Conservation (phyloP, 768 basidiomycete genomes). For the Collybia mongolica region DNA sequence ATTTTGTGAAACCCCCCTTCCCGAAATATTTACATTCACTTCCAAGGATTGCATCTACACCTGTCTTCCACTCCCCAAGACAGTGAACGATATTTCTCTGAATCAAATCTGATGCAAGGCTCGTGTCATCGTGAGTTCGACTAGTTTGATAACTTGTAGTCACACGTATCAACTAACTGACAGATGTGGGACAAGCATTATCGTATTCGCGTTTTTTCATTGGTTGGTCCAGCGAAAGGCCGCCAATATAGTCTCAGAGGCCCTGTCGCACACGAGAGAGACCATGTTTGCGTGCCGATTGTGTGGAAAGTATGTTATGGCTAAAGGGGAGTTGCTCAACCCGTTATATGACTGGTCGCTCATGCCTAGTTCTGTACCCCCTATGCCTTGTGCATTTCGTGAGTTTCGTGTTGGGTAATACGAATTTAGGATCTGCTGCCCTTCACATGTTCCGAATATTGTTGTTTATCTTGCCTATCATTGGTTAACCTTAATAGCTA, state of each 20-base stretch:
- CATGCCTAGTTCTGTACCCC: too few species aligned
- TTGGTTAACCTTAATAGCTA: not conserved
- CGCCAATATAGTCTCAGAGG: too few species aligned
- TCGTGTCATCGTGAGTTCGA: not conserved
- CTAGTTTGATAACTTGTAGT: not conserved
- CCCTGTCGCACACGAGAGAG: too few species aligned
- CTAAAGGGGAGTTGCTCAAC: too few species aligned
- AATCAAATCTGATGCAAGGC: not conserved
- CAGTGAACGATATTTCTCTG: not conserved
- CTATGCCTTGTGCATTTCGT: not conserved
- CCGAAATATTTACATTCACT: not conserved
- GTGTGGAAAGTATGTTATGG: not conserved
- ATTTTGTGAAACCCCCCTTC: not conserved
- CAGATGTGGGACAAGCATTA: not conserved
- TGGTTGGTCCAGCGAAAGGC: not conserved
- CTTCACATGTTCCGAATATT: not conserved
- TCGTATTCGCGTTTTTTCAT: not conserved
- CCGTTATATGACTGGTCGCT: not conserved
- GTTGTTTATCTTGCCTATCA: not conserved
- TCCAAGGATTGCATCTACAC: not conserved
- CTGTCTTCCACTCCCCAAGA: not conserved
- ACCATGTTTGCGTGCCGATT: too few species aligned
- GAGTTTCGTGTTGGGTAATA: too few species aligned
- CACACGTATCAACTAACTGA: not conserved
- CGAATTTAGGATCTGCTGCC: not conserved